Conservation (phyloP, 495 filamentous ascomycete species). For the Penicillium simplicissimum region DNA sequence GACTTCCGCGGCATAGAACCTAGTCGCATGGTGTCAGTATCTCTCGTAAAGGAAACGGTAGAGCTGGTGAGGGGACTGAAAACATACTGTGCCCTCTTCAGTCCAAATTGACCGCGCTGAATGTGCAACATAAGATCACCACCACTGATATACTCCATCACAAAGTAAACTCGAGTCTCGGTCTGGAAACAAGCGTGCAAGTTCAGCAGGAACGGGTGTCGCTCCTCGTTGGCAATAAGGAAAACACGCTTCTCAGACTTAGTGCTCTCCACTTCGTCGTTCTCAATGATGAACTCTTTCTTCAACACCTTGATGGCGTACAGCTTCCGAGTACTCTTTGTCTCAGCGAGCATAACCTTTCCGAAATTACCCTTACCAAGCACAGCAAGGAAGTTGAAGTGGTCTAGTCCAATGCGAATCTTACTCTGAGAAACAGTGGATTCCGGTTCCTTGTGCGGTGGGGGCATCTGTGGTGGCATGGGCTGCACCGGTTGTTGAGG, state of each 20-base stretch:
- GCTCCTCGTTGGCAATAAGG: constrained; percentile 95
- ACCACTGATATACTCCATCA: constrained; percentile 99
- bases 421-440: constrained; percentile 66
- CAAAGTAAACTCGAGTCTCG: constrained; percentile 97
- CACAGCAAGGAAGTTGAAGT: constrained; percentile 99
- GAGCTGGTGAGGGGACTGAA: background rate
- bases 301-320: constrained; percentile 99
- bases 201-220: constrained; percentile 93
- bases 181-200: constrained; percentile 99
- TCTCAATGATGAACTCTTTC: constrained; percentile 99
- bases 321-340: constrained; percentile 84
- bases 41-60: background rate
- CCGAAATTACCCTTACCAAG: constrained; percentile 99
- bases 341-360: constrained; percentile 99
- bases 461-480: constrained; percentile 41
- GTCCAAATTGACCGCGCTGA: constrained; percentile 92
- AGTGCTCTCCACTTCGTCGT: constrained; percentile 99
- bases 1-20: constrained; percentile 97
- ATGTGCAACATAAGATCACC: constrained; percentile 99
- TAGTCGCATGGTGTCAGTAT: constrained; percentile 34
- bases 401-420: constrained; percentile 86
- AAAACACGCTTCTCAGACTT: constrained; percentile 97
- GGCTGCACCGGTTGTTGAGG: constrained; percentile 33
- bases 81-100: constrained; percentile 91
- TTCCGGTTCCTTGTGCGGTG: constrained; percentile 46